Base-by-base conservation (phyloP, 305 asterid species). In the Solanum hybrid region DNA sequence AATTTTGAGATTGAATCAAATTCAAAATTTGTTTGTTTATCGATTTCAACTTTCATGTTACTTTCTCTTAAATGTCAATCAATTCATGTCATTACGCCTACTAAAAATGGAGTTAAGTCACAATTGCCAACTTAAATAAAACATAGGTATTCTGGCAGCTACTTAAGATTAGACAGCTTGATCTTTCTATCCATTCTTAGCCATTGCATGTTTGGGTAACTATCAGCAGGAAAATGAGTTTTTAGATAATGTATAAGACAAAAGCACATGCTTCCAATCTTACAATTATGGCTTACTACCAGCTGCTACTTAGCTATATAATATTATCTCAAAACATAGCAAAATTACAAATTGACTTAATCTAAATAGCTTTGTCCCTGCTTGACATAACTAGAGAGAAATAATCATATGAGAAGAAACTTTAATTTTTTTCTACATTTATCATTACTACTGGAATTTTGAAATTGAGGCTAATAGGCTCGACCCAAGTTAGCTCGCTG, bases 241-340 rank as follows among this genome's bases (percentile, higher is more conserved):
- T 26, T 45, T 56, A 37, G 87, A 81, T 19, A 42, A 66, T 89
- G 85, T 26, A 84, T 32, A 86, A 15, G 86, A 27, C 90, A 87
- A 72, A 79, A 24, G 91, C 93, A 92, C 93, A 90, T 91, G 94
- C 90, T 75, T 36, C 90, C 42, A 86, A 88, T 90, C 90, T 89
- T 88, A 89, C 86, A 69, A 69, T 78, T 60, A 85, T 73, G 87
- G 86, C 88, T 86, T 73, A 77, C 82, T 38, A 79, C 88, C 89
- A 88, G 89, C 87, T 71, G 27, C 75, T 40, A 34, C 60, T 45
- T 27, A 88, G 73, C 36, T 56, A 88, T 51, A 51, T 6, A 51
- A 15, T 51, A 51, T 27, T 66, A 66, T 19, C 71, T 37, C 87
- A 45, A 80, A 82, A 29, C 37, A n/a, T 40, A 42, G 12, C 71